Evolutionary conservation across 345 rosid genomes (phyloP).

Genomic region (Brassica rapa): DNA sequence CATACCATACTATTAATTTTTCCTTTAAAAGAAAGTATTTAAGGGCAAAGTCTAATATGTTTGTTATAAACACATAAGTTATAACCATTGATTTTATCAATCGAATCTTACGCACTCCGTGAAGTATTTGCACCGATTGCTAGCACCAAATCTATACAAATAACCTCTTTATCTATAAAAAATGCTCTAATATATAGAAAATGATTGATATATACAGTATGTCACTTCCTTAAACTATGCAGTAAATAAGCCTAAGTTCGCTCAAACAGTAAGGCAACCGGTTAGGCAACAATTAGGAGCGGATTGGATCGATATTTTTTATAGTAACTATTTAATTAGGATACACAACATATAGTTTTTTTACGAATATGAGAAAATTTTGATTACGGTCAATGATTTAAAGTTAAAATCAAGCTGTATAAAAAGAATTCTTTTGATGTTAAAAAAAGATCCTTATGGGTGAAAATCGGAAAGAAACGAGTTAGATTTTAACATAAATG

Average conservation of each 20-base stretch:
- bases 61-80: neutral
- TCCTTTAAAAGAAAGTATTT: neutral
- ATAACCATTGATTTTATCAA: neutral
- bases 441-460: conserved; percentile 2
- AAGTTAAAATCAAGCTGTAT: conserved; percentile 8
- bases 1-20: neutral
- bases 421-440: conserved; percentile 3
- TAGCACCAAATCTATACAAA: neutral
- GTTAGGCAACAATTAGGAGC: conserved; percentile 1
- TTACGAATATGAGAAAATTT: no score
- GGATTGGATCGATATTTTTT: neutral
- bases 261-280: neutral
- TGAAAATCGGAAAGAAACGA: neutral
- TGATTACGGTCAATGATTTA: conserved; percentile 10
- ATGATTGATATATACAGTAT: neutral
- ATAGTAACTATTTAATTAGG: neutral
- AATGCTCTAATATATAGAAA: neutral
- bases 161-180: neutral
- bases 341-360: neutral
- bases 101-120: neutral
- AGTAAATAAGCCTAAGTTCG: conserved; percentile 1
- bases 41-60: neutral
- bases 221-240: neutral
- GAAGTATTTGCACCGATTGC: neutral
- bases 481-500: neutral